These are phyloP conservation scores for Dichomitus squalens DNA, from an alignment of 1,284 basidiomycete genomes.

Conservation along the genomic window DNA sequence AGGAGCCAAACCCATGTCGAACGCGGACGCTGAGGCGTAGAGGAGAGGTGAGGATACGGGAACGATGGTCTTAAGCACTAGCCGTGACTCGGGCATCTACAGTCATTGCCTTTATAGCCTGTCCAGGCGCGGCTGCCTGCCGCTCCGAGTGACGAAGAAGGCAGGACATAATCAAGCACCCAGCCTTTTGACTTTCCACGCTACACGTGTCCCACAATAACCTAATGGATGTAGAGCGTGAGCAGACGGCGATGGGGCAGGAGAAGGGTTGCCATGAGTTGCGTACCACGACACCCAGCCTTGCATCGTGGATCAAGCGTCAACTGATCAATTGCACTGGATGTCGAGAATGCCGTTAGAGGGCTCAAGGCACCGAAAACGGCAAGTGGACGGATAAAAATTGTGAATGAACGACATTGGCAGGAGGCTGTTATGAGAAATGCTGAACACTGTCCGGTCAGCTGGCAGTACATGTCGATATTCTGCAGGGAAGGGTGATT, in stretches of 20 bases:
- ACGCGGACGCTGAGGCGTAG: background rate
- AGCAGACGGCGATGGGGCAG: background rate
- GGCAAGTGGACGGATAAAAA: background rate
- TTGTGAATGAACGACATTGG: background rate
- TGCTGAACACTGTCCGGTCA: background rate
- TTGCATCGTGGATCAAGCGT: slow-evolving; percentile 5
- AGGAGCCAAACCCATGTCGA: slow-evolving; percentile 8
- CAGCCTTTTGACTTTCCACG: slow-evolving; percentile 15
- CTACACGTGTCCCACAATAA: slow-evolving; percentile 2
- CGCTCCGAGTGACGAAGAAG: slow-evolving; percentile 11
- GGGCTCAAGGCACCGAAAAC: background rate
- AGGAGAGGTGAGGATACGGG: background rate
- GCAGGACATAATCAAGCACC: slow-evolving; percentile 2
- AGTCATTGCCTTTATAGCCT: slow-evolving; percentile 12
- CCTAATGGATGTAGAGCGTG: slow-evolving; percentile 16
- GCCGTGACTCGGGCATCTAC: background rate
- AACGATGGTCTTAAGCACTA: background rate
- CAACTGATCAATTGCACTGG: background rate
- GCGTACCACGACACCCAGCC: background rate
- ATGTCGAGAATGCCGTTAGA: background rate
- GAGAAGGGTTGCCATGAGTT: slow-evolving; percentile 5
- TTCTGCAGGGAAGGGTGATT: background rate
- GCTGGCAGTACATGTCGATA: background rate
- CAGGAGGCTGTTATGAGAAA: background rate
- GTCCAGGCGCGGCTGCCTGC: slow-evolving; percentile 7